Evolutionary conservation across 345 rosid species (phyloP).

Genomic region (Rhizophora apiculata): DNA sequence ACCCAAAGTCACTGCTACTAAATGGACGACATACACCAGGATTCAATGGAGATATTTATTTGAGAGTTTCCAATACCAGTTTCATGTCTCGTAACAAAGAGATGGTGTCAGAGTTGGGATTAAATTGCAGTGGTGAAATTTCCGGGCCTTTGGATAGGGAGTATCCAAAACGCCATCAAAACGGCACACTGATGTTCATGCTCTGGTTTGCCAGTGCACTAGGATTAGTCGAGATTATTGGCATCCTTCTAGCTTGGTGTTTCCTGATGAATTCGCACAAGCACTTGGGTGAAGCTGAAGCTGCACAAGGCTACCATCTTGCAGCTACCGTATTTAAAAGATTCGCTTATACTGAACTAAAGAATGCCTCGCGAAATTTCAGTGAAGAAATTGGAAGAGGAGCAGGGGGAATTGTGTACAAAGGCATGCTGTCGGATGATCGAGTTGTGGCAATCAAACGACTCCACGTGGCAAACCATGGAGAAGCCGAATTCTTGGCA

Average conservation of each 20-base stretch:
- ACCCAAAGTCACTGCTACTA: not conserved
- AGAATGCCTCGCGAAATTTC: constrained; percentile 17
- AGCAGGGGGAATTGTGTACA: constrained; percentile 23
- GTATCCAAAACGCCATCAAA: not conserved
- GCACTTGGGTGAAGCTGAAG: not conserved
- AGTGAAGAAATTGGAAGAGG: constrained; percentile 29
- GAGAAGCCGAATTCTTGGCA: constrained; percentile 32
- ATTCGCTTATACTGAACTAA: constrained; percentile 21
- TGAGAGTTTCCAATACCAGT: not conserved
- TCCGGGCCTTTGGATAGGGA: not conserved
- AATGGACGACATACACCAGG: not conserved
- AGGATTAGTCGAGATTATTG: constrained; percentile 27
- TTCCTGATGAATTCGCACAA: constrained; percentile 18
- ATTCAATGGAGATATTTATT: not conserved
- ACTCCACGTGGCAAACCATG: constrained; percentile 17
- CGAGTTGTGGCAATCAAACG: constrained; percentile 22
- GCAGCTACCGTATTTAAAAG: constrained; percentile 24
- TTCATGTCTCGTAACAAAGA: not conserved
- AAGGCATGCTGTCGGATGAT: constrained; percentile 16
- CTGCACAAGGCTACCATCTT: constrained; percentile 6
- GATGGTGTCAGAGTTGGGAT: not conserved
- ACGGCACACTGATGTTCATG: constrained; percentile 16
- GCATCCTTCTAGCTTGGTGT: constrained; percentile 21
- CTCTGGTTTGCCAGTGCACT: constrained; percentile 28
- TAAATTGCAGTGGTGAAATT: not conserved